Percentiles rank a stretch among this genome's conserved stretches.
phyloP scores from a whole-genome alignment of 2,329 filamentous ascomycete genomes.

The Plenodomus biglobosus region DNA sequence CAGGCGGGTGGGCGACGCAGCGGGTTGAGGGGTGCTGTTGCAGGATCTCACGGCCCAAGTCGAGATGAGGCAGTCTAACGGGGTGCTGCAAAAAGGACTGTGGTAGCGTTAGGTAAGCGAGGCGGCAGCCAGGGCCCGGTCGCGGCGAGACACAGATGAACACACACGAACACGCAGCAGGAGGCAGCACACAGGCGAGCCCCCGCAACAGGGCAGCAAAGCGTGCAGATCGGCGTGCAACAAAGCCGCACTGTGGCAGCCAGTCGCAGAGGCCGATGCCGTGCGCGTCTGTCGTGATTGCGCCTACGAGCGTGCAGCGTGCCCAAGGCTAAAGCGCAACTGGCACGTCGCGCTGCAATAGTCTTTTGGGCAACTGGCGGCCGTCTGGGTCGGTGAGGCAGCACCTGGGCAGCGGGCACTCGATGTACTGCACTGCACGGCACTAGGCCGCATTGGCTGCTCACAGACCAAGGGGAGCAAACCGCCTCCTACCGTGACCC shows the following conservation, averaged over 20 bases:
- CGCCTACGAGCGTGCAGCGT: background rate
- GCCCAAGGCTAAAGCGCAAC: background rate
- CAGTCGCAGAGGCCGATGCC: background rate
- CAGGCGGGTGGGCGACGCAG: conserved; percentile 29
- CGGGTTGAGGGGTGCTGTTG: conserved; percentile 17
- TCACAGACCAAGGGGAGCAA: conserved; percentile 13
- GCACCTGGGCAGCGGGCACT: background rate
- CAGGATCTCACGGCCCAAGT: conserved; percentile 16
- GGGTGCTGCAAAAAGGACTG: conserved; percentile 17
- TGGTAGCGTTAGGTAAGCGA: conserved; percentile 23
- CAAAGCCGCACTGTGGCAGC: background rate
- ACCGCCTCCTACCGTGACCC: conserved; percentile 22
- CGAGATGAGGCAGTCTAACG: conserved; percentile 16
- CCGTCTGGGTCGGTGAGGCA: conserved; percentile 6
- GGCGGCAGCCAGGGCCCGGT: too few species aligned
- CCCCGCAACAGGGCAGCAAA: background rate
- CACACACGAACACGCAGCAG: too few species aligned
- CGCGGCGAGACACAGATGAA: too few species aligned
- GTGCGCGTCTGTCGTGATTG: background rate
- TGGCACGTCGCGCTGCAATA: background rate
- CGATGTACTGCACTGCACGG: conserved; percentile 11
- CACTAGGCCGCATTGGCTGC: conserved; percentile 1
- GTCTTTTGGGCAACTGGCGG: background rate
- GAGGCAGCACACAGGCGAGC: background rate
- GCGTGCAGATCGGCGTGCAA: background rate